Evolutionary conservation across 2,329 filamentous ascomycete genomes (phyloP), one percentile per base, ranked within the genome.

Genomic region (Cordyceps tenuipes): DNA sequence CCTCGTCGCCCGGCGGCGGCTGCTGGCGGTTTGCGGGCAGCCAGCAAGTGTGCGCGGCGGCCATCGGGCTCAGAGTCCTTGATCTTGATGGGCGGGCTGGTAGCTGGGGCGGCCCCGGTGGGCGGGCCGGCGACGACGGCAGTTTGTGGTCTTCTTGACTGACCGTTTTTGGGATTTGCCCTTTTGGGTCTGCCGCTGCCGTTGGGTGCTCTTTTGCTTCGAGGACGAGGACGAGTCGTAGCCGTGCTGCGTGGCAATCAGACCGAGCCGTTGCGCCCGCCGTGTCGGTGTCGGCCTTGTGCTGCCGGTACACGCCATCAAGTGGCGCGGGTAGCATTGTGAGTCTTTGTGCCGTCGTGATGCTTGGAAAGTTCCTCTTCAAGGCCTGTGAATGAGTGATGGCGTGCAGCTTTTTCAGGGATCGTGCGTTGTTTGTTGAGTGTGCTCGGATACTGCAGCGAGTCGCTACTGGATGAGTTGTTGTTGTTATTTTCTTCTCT

Each of bases 211-310:
- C n/a, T 26, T 19, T 17, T 58, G 58, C 4, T 55, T 61, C 13
- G 46, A 13, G 49, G 47, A 34, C 34, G 19, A 44, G 4, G 52
- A 26, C 2, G 13, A 12, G n/a, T 47, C 31, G 4, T 63, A 66
- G 31, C 63, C 61, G 23, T 63, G 51, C 4, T 46, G 56, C n/a
- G 65, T 63, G 13, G 64, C 62, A n/a, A 63, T 67, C 0, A 60
- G 52, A 3, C 61, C 61, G 0, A 66, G 61, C 64, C 61, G 66
- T 46, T 53, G 58, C 15, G 66, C 65, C 3, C 3, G 66, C 60
- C 41, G 47, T 47, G 50, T 66, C 64, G 0, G 63, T 67, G 43
- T 66, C 66, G 17, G 55, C 52, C 58, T 67, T 67, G 52, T 65
- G 66, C 17, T 66, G 57, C 5, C 62, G 49, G 29, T 63, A 67